These are phyloP conservation scores for Suillus bovinus DNA, from an alignment of 768 basidiomycete species.

Conservation along the genomic window DNA sequence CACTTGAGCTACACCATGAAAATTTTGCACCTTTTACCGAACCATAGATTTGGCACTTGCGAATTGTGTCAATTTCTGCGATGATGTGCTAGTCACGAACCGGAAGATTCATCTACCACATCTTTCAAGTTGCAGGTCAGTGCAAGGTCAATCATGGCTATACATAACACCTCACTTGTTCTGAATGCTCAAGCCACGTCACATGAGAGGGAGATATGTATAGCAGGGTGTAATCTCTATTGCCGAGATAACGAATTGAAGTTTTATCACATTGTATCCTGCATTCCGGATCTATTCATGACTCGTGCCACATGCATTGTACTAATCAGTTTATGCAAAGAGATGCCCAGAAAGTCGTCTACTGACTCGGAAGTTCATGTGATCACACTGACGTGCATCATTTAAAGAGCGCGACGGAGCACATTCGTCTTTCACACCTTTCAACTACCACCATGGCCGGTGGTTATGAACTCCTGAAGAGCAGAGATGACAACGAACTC, in stretches of 20 bases:
- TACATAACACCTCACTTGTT: not conserved
- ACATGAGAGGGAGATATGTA: not conserved
- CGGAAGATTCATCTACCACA: not conserved
- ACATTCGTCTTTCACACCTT: not conserved
- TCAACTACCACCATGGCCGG: slow-evolving; percentile 19
- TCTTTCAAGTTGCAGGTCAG: not conserved
- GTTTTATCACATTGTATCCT: not conserved
- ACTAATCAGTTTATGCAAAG: not conserved
- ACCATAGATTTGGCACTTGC: not conserved
- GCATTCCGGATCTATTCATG: not conserved
- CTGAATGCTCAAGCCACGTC: too few relatives aligned
- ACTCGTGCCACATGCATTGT: not conserved
- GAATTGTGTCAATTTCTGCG: not conserved
- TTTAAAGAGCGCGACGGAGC: not conserved
- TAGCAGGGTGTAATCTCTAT: slow-evolving; percentile 17
- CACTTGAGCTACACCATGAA: too few relatives aligned
- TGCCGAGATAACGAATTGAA: not conserved
- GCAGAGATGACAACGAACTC: not conserved
- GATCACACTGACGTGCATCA: not conserved
- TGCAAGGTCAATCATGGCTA: not conserved
- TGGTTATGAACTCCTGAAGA: slow-evolving; percentile 21
- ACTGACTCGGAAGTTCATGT: not conserved
- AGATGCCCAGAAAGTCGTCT: not conserved
- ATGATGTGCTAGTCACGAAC: not conserved
- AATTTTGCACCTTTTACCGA: not conserved